Evolutionary conservation across 352 stramenopile species (phyloP), one percentile per base, ranked within the genome.

Genomic region (Lagenidium sp.): DNA sequence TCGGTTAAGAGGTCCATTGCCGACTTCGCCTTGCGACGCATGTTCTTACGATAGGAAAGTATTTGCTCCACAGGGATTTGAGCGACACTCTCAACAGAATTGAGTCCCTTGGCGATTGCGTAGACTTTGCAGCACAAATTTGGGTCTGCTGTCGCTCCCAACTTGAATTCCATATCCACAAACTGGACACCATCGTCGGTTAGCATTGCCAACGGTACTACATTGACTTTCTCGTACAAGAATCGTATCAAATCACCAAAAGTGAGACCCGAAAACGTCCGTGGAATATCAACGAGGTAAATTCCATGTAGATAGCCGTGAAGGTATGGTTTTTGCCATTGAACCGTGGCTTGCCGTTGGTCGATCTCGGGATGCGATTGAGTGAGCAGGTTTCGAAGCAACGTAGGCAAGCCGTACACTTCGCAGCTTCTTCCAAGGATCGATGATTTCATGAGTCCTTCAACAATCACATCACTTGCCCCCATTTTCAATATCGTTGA

Each of bases 61-160:
- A 90, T 72, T 38, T 87, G 74, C 20, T 90, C 78, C 0, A 65
- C 69, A 4, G 73, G 70, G 46, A 86, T 85, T 40, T 79, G 59
- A 20, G 67, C 50, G 20, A 86, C 60, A 12, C 57, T 50, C 47
- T 85, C 74, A 13, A 90, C 65, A 0, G 70, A 64, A 4, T 52
- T 63, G 6, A 81, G 44, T 3, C 60, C 58, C 37, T 82, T 82
- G 8, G 75, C 74, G 28, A 90, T 71, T 2, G 68, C 72, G 37
- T 85, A 90, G 16, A 90, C 66, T 29, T 86, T 90, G 54, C 78
- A 87, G 49, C 78, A 90, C 31, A 85, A 23, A 30, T 83, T 87
- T 4, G 78, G 78, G 26, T 90, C 78, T 1, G 78, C 72, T 0
- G 72, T 85, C 1, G 56, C 70, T 2, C 78, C 78, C 6, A 90